Evolutionary conservation across 2,329 filamentous ascomycete genomes (phyloP).

Genomic region (Apiospora phragmitis): DNA sequence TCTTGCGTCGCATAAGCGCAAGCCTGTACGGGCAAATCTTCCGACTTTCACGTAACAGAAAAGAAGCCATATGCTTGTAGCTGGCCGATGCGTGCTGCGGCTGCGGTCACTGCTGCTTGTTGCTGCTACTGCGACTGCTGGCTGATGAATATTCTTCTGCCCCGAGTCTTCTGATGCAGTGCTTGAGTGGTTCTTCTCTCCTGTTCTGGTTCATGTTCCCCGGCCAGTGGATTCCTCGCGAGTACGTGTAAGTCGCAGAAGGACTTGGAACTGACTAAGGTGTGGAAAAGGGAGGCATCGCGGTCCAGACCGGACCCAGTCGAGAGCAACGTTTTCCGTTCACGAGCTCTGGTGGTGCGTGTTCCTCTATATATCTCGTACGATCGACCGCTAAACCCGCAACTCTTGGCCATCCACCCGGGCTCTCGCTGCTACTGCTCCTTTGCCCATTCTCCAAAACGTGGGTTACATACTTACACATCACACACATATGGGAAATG

Average conservation of each 20-base stretch:
- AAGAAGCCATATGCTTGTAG: neutral
- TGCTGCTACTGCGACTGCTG: neutral
- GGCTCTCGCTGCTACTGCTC: neutral
- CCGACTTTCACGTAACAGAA: neutral
- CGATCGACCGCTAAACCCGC: conserved; percentile 5
- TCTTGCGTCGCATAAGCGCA: neutral
- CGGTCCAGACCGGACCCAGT: conserved; percentile 6
- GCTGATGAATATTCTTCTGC: neutral
- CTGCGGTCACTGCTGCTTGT: neutral
- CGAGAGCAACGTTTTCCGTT: neutral
- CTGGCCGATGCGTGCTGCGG: neutral
- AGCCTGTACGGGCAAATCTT: neutral
- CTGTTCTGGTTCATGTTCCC: neutral
- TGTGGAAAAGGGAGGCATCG: neutral
- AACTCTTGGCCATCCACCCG: neutral
- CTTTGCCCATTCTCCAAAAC: neutral
- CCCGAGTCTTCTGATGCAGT: neutral
- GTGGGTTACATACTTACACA: neutral
- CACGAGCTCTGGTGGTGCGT: neutral
- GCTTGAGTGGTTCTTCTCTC: neutral
- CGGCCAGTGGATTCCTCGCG: neutral
- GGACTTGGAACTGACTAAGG: neutral
- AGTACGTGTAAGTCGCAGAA: neutral
- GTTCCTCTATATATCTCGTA: neutral
- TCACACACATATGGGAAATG: neutral